phyloP scores from a whole-genome alignment of 768 basidiomycete species.

The Clitopilus passeckerianus region DNA sequence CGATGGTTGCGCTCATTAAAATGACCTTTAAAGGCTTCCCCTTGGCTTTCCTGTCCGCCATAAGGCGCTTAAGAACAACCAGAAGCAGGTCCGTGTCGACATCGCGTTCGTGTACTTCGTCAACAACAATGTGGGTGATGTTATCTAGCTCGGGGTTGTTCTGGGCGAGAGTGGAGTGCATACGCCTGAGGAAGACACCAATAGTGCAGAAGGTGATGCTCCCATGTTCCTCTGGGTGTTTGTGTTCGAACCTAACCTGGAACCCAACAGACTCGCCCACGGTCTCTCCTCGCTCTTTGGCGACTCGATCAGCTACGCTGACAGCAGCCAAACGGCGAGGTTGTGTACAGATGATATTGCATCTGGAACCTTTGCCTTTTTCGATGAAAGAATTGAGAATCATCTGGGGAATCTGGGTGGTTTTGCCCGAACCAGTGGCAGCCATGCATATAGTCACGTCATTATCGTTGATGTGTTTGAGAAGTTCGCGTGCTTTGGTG shows the following conservation, averaged over 20 bases:
- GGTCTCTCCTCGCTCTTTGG: slow-evolving; percentile 77
- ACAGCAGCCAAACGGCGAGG: slow-evolving; percentile 90
- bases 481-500: slow-evolving; percentile 57
- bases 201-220: slow-evolving; percentile 92
- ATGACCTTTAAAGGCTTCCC: slow-evolving; percentile 78
- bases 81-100: slow-evolving; percentile 89
- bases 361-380: slow-evolving; percentile 71
- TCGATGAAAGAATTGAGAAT: slow-evolving; percentile 82
- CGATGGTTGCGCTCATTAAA: slow-evolving; percentile 96
- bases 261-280: slow-evolving; percentile 79
- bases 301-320: slow-evolving; percentile 86
- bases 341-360: slow-evolving; percentile 92
- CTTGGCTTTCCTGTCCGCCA: slow-evolving; percentile 67
- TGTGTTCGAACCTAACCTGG: slow-evolving; percentile 87
- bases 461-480: slow-evolving; percentile 65
- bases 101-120: slow-evolving; percentile 96
- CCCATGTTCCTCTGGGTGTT: slow-evolving; percentile 73
- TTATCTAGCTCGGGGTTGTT: slow-evolving; percentile 53
- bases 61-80: slow-evolving; percentile 80
- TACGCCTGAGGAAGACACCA: slow-evolving; percentile 81
- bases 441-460: slow-evolving; percentile 90
- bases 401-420: slow-evolving; percentile 91
- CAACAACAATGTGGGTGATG: slow-evolving; percentile 87
- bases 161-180: slow-evolving; percentile 68
- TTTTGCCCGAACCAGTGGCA: slow-evolving; percentile 89